These are phyloP conservation scores for Omphalotus guepiniiformis DNA, from an alignment of 768 basidiomycete species.

Conservation along the genomic window DNA sequence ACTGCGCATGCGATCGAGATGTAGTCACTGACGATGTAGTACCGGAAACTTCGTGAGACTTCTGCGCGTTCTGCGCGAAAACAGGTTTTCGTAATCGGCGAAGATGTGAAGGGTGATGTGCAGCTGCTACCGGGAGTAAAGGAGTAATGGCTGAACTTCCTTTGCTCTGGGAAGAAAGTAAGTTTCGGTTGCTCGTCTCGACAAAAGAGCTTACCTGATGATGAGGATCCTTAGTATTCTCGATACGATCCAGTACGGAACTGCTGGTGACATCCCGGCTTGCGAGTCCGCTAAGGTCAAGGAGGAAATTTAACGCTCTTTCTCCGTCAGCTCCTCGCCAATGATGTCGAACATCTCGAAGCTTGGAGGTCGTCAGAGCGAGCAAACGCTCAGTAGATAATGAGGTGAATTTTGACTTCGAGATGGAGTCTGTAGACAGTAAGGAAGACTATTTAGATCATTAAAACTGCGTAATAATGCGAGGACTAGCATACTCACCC, in stretches of 20 bases:
- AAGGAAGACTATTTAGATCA: constrained; percentile 1
- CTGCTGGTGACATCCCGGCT: constrained; percentile 6
- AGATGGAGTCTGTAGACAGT: constrained; percentile 4
- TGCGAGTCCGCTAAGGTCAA: constrained; percentile 27
- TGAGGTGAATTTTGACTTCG: constrained; percentile 19
- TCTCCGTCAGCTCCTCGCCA: constrained; percentile 25
- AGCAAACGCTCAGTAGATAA: constrained; percentile 26
- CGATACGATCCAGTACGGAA: neutral
- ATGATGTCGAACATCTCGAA: constrained; percentile 18
- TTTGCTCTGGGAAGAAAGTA: constrained; percentile 6
- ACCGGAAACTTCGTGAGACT: no score
- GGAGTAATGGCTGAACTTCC: neutral
- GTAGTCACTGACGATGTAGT: no score
- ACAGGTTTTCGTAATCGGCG: constrained; percentile 28
- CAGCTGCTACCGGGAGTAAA: constrained; percentile 40
- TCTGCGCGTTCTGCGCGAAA: no score
- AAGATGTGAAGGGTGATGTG: constrained; percentile 38
- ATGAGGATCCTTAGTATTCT: neutral
- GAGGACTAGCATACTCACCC: neutral
- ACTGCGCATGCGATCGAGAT: no score
- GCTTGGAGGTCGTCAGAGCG: constrained; percentile 28
- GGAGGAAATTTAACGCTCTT: constrained; percentile 23
- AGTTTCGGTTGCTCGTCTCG: constrained; percentile 4
- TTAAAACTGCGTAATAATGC: neutral
- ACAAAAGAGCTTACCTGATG: neutral